Conservation (phyloP, 371 early-diverging fungal species). For the Mucor mucedo region DNA sequence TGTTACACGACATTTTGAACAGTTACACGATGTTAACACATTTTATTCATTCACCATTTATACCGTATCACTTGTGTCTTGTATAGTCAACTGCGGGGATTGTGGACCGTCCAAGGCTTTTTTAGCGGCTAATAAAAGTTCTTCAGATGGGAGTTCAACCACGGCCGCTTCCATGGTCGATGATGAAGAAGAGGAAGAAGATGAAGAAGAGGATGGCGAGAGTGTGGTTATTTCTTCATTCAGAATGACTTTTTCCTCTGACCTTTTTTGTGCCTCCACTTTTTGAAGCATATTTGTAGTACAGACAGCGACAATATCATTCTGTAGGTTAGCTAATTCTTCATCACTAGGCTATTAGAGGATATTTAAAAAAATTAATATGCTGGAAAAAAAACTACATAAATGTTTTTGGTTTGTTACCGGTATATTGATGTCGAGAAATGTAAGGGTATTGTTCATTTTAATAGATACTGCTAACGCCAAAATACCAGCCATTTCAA, state of each 20-base stretch:
- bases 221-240: not conserved
- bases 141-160: conserved; percentile 11
- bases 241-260: not conserved
- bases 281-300: conserved; percentile 66
- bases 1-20: too few relatives aligned
- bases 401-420: conserved; percentile 23
- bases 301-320: conserved; percentile 74
- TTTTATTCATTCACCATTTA: not conserved
- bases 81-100: conserved; percentile 1
- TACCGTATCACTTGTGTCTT: not conserved
- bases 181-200: conserved; percentile 7
- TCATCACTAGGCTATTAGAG: conserved; percentile 60
- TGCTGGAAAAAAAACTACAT: not conserved
- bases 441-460: conserved; percentile 76
- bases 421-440: conserved; percentile 77
- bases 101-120: conserved; percentile 5
- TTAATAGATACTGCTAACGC: conserved; percentile 79
- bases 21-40: too few relatives aligned
- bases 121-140: conserved; percentile 1
- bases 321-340: conserved; percentile 69
- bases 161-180: not conserved
- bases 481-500: conserved; percentile 81
- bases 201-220: conserved; percentile 11
- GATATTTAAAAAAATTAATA: not conserved
- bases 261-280: conserved; percentile 23